Percentiles rank a stretch among this genome's conserved stretches.
phyloP scores from a whole-genome alignment of 257 asterid genomes.

The Solanum bulbocastanum region DNA sequence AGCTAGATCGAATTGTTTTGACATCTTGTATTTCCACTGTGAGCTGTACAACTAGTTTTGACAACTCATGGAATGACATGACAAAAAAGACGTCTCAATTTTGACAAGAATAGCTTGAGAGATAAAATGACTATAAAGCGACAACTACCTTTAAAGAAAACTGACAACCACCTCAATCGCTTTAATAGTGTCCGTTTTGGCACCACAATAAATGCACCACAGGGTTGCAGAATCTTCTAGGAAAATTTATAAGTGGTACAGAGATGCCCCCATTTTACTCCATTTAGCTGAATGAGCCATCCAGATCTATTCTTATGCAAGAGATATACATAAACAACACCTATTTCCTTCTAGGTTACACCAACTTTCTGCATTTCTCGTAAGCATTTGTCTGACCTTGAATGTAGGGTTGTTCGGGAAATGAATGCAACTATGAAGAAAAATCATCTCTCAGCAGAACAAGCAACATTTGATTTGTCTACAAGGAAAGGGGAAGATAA shows the following conservation, averaged over 20 bases:
- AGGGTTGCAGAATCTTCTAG: not conserved
- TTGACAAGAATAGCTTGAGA: not conserved
- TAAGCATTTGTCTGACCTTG: conserved; percentile 15
- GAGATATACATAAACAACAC: not conserved
- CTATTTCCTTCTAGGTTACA: conserved; percentile 1
- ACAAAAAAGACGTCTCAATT: not conserved
- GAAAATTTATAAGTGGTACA: not conserved
- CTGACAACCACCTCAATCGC: not conserved
- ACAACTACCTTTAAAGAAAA: not conserved
- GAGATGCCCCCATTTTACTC: not conserved
- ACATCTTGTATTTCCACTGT: not conserved
- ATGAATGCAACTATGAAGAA: conserved; percentile 60
- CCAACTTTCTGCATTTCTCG: not conserved
- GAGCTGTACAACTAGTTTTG: not conserved
- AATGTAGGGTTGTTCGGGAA: conserved; percentile 74
- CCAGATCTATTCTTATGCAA: not conserved
- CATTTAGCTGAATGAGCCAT: not conserved
- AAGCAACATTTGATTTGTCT: conserved; percentile 36
- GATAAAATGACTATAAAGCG: not conserved
- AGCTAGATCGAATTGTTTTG: not conserved
- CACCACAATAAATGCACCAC: not conserved
- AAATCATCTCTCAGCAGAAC: conserved; percentile 48
- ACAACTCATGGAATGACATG: not conserved
- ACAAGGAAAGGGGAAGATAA: conserved; percentile 45
- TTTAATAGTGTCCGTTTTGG: not conserved